Percentiles rank a stretch among this genome's conserved stretches.
phyloP scores from a whole-genome alignment of 176 grass and related monocot genomes.

The Luzula sylvatica region DNA sequence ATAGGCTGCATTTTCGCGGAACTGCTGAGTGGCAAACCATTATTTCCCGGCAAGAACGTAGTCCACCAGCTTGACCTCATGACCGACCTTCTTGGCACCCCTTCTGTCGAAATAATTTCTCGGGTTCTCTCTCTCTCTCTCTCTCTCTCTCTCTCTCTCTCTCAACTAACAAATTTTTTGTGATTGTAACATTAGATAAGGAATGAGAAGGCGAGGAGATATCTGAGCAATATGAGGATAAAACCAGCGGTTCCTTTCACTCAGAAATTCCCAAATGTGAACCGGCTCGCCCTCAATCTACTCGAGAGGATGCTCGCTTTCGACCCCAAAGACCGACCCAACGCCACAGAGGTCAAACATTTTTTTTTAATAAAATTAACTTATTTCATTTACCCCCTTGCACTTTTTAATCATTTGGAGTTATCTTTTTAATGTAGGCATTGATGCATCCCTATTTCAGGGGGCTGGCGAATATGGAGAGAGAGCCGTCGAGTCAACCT shows the following conservation, averaged over 20 bases:
- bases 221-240: slow-evolving; percentile 55
- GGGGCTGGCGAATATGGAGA: slow-evolving; percentile 55
- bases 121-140: slow-evolving; percentile 36
- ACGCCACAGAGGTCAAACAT: slow-evolving; percentile 46
- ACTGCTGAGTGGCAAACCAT: slow-evolving; percentile 55
- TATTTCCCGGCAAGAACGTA: slow-evolving; percentile 81
- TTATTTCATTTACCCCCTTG: background rate
- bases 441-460: slow-evolving; percentile 67
- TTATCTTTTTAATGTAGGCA: slow-evolving; percentile 35
- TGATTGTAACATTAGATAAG: slow-evolving; percentile 43
- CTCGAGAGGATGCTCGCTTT: slow-evolving; percentile 65
- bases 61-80: slow-evolving; percentile 82
- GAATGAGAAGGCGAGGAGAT: slow-evolving; percentile 73
- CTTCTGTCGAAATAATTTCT: slow-evolving; percentile 48
- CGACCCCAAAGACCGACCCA: slow-evolving; percentile 64
- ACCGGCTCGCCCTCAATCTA: slow-evolving; percentile 56
- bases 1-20: slow-evolving; percentile 86
- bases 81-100: slow-evolving; percentile 72
- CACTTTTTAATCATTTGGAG: background rate
- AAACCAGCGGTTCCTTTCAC: slow-evolving; percentile 44
- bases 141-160: slow-evolving; percentile 5
- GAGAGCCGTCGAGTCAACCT: slow-evolving; percentile 46
- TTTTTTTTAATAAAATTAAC: background rate
- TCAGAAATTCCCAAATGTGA: slow-evolving; percentile 65
- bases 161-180: too few relatives aligned